Conservation (phyloP, 768 basidiomycete species). For the Hemileccinum rubropunctum region DNA sequence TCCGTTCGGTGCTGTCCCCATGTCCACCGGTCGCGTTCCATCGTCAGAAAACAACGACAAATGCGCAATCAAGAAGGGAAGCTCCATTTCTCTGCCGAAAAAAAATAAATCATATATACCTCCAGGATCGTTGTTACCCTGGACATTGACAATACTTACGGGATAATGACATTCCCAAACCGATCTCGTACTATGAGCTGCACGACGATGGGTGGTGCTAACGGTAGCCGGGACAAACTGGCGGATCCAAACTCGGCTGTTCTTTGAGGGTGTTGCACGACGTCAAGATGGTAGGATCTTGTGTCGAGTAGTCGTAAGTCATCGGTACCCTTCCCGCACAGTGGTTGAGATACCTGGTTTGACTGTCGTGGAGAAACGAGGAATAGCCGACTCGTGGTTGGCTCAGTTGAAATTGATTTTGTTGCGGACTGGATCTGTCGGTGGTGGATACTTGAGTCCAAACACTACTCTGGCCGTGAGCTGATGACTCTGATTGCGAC, state of each 20-base stretch:
- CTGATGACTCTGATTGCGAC: conserved; percentile 33
- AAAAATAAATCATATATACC: conserved; percentile 18
- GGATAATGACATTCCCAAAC: conserved; percentile 66
- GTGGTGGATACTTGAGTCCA: conserved; percentile 27
- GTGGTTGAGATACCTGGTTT: conserved; percentile 44
- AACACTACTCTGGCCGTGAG: conserved; percentile 20
- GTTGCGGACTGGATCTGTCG: conserved; percentile 34
- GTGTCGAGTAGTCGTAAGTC: conserved; percentile 18
- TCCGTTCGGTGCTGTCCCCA: conserved; percentile 50
- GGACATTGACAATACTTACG: conserved; percentile 54
- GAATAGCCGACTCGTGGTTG: conserved; percentile 57
- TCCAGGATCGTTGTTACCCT: conserved; percentile 21
- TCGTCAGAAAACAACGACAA: conserved; percentile 72
- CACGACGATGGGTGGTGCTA: conserved; percentile 82
- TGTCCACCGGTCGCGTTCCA: conserved; percentile 60
- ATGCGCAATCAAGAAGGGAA: conserved; percentile 86
- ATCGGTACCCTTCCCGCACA: conserved; percentile 9
- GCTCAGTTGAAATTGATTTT: conserved; percentile 35
- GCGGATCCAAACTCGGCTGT: conserved; percentile 80
- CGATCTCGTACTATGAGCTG: conserved; percentile 74
- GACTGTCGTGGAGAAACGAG: conserved; percentile 54
- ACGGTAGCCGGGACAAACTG: conserved; percentile 73
- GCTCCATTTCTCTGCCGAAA: conserved; percentile 68
- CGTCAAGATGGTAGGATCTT: conserved; percentile 76
- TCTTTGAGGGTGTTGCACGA: conserved; percentile 80